phyloP scores from a whole-genome alignment of 495 filamentous ascomycete genomes.

The Hyaloscypha variabilis region DNA sequence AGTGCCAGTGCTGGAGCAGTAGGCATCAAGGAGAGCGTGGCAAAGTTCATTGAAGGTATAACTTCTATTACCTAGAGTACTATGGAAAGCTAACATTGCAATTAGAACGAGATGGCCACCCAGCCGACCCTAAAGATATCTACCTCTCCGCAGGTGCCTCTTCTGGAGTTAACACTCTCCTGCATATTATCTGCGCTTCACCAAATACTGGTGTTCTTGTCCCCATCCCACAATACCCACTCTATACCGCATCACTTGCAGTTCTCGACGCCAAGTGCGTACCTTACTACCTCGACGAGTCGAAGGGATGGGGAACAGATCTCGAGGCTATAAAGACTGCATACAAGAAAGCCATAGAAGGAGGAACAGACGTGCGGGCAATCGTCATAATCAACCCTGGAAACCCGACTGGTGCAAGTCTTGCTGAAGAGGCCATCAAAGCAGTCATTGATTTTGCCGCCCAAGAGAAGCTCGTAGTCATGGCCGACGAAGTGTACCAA shows the following conservation, averaged over 20 bases:
- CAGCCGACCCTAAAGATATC: constrained; percentile 74
- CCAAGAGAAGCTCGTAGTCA: constrained; percentile 81
- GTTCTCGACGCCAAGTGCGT: constrained; percentile 86
- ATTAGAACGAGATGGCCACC: constrained; percentile 80
- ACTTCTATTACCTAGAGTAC: constrained; percentile 20
- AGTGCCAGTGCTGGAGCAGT: constrained; percentile 89
- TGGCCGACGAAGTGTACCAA: constrained; percentile 98
- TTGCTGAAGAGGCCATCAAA: constrained; percentile 76
- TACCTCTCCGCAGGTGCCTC: constrained; percentile 92
- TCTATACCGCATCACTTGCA: constrained; percentile 92
- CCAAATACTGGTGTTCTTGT: constrained; percentile 86
- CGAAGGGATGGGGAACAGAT: constrained; percentile 84
- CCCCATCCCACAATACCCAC: constrained; percentile 95
- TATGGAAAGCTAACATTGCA: constrained; percentile 10
- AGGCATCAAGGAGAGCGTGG: constrained; percentile 83
- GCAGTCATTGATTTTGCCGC: constrained; percentile 82
- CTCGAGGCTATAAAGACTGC: constrained; percentile 71
- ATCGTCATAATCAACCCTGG: constrained; percentile 98
- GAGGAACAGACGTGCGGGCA: constrained; percentile 83
- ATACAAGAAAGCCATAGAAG: constrained; percentile 67
- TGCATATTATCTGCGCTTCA: constrained; percentile 83
- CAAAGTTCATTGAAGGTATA: constrained; percentile 83
- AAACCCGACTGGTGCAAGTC: constrained; percentile 91
- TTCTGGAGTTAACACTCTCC: constrained; percentile 88
- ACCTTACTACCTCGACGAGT: constrained; percentile 90